Evolutionary conservation across 192 early-diverging fungal genomes (phyloP).

Genomic region (Paraglomus brasilianum): DNA sequence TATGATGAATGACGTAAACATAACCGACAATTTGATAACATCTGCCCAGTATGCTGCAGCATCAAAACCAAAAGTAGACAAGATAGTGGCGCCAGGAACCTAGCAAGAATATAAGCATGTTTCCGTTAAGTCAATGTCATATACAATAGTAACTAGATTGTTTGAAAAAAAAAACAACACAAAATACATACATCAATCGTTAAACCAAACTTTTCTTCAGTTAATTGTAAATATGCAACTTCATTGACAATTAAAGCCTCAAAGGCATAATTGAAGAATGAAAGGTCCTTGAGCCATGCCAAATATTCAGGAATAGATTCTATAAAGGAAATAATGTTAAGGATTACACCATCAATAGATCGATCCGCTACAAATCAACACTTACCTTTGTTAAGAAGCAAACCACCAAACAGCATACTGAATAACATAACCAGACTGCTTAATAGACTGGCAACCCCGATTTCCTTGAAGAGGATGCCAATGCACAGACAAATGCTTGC

Average conservation of each 20-base stretch:
- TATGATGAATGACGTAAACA: constrained; percentile 62
- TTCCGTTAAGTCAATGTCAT: not conserved
- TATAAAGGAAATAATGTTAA: constrained; percentile 23
- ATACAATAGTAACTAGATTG: not conserved
- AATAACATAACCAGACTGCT: constrained; percentile 78
- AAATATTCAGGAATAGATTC: constrained; percentile 69
- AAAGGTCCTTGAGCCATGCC: constrained; percentile 67
- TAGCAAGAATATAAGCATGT: constrained; percentile 29
- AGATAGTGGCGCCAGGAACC: constrained; percentile 79
- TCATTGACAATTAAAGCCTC: constrained; percentile 92
- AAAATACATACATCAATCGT: constrained; percentile 66
- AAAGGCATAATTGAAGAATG: constrained; percentile 88
- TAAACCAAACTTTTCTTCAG: constrained; percentile 78
- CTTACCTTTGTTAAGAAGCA: constrained; percentile 81
- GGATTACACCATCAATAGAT: constrained; percentile 13
- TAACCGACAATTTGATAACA: constrained; percentile 57
- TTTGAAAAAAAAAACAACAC: constrained; percentile 1
- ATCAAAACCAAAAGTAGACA: constrained; percentile 88
- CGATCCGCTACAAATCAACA: not conserved
- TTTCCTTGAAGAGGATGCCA: constrained; percentile 62
- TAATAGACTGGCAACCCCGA: constrained; percentile 69
- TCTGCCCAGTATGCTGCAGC: constrained; percentile 81
- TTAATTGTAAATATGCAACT: constrained; percentile 72
- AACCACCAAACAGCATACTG: constrained; percentile 86
- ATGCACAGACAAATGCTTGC: constrained; percentile 73